Percentiles rank a stretch among this genome's conserved stretches.
Conservation (phyloP, 306 rosid species). For the Prunus mume region DNA sequence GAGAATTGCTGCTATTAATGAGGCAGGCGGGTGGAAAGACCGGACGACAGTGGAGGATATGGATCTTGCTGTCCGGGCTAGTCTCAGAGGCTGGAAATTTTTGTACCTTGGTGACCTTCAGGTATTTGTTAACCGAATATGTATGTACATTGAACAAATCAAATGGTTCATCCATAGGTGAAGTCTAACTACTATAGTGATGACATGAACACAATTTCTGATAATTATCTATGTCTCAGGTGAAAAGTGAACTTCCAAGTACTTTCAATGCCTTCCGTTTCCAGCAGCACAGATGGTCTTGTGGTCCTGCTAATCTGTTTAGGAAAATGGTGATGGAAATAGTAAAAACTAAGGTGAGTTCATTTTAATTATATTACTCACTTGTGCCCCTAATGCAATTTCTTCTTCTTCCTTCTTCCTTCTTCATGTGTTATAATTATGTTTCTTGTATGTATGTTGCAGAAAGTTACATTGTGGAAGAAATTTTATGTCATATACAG, state of each 20-base stretch:
- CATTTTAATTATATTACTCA: background rate
- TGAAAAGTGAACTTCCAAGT: slow-evolving; percentile 97
- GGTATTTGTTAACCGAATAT: slow-evolving; percentile 34
- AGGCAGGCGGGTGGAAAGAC: slow-evolving; percentile 99
- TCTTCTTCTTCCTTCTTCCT: background rate
- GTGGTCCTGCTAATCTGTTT: slow-evolving; percentile 97
- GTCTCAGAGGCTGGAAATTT: slow-evolving; percentile 98
- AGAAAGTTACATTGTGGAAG: slow-evolving; percentile 93
- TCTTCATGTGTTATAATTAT: slow-evolving; percentile 5
- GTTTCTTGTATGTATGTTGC: slow-evolving; percentile 21
- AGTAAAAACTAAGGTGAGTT: slow-evolving; percentile 67
- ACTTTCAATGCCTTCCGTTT: slow-evolving; percentile 96
- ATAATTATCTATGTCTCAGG: slow-evolving; percentile 34
- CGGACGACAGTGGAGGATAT: slow-evolving; percentile 97
- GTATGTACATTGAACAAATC: background rate
- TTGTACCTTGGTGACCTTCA: slow-evolving; percentile 95
- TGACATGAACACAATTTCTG: background rate
- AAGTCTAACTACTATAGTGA: too few species aligned
- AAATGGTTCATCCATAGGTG: background rate
- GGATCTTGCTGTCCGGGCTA: slow-evolving; percentile 98
- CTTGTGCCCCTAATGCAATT: background rate
- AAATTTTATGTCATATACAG: slow-evolving; percentile 92
- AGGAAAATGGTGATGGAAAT: slow-evolving; percentile 98
- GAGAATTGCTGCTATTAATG: slow-evolving; percentile 97
- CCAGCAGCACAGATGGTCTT: slow-evolving; percentile 99